These are phyloP conservation scores for Plasmodium malariae DNA, from an alignment of 169 alveolate species.

Conservation along the genomic window DNA sequence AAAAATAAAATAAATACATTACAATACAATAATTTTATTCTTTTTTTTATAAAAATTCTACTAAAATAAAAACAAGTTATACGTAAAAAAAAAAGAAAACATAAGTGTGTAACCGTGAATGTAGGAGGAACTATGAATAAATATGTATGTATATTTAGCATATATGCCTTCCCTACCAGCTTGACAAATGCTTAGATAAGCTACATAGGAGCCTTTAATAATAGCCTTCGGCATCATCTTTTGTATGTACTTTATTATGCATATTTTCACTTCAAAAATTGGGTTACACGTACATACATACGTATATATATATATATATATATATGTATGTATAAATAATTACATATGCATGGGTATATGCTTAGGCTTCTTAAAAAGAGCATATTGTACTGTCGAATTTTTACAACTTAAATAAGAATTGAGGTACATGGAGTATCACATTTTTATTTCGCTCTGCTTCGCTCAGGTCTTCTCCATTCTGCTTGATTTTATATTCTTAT, in stretches of 20 bases:
- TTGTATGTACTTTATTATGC: too few relatives aligned
- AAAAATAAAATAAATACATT: slow-evolving; percentile 11
- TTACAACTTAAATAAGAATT: not conserved
- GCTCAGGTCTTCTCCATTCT: too few relatives aligned
- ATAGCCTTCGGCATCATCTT: not conserved
- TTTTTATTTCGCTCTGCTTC: too few relatives aligned
- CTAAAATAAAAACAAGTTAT: slow-evolving; percentile 19
- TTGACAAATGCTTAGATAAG: not conserved
- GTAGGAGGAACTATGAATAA: not conserved
- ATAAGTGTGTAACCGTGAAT: not conserved
- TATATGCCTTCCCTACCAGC: not conserved
- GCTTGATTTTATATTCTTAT: too few relatives aligned
- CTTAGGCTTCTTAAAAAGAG: not conserved
- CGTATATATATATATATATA: too few relatives aligned
- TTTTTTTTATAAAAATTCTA: slow-evolving; percentile 6
- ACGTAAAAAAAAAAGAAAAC: not conserved
- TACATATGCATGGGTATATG: not conserved
- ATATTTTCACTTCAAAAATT: not conserved
- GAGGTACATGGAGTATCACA: too few relatives aligned
- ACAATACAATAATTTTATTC: too few relatives aligned
- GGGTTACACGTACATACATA: not conserved
- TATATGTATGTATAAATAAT: too few relatives aligned
- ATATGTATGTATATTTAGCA: not conserved
- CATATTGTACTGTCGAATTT: not conserved
- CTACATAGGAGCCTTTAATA: not conserved